Percentiles rank a stretch among this genome's conserved stretches.
These are phyloP conservation scores for Leucoagaricus sp. DNA, from an alignment of 1,284 basidiomycete genomes.

Conservation along the genomic window DNA sequence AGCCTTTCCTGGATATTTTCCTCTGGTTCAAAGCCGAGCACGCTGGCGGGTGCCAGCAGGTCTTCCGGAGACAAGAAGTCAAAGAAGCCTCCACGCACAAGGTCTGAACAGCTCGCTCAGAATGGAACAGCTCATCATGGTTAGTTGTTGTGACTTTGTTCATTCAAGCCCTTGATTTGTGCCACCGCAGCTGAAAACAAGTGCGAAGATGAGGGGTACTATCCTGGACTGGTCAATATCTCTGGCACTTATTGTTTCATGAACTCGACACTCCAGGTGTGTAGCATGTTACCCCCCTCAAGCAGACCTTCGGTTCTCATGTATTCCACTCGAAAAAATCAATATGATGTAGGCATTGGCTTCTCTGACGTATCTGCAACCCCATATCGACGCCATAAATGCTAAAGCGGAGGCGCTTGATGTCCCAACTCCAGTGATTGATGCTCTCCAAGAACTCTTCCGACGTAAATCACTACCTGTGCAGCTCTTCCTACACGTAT, in stretches of 20 bases:
- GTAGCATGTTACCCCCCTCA: conserved; percentile 20
- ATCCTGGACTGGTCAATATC: conserved; percentile 88
- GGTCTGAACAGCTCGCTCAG: conserved; percentile 55
- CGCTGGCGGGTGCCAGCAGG: conserved; percentile 13
- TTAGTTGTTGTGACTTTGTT: conserved; percentile 2
- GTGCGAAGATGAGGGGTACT: conserved; percentile 49
- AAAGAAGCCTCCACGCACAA: conserved; percentile 52
- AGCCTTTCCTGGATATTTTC: conserved; percentile 64
- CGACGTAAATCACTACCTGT: conserved; percentile 44
- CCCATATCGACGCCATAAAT: conserved; percentile 73
- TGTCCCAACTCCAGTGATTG: conserved; percentile 81
- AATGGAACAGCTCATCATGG: conserved; percentile 36
- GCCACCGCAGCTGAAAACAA: background rate
- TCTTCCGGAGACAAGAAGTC: conserved; percentile 44
- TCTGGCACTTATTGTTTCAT: conserved; percentile 96
- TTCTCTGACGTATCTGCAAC: conserved; percentile 76
- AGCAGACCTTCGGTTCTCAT: background rate
- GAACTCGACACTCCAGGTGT: conserved; percentile 89
- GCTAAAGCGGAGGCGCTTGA: conserved; percentile 74
- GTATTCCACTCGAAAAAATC: background rate
- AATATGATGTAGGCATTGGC: conserved; percentile 68
- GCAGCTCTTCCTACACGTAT: conserved; percentile 16
- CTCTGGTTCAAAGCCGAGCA: conserved; percentile 21
- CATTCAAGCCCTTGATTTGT: background rate
- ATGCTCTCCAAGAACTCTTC: conserved; percentile 71